These are phyloP conservation scores for Aspergillus baeticus DNA, from an alignment of 495 filamentous ascomycete genomes.

Conservation along the genomic window DNA sequence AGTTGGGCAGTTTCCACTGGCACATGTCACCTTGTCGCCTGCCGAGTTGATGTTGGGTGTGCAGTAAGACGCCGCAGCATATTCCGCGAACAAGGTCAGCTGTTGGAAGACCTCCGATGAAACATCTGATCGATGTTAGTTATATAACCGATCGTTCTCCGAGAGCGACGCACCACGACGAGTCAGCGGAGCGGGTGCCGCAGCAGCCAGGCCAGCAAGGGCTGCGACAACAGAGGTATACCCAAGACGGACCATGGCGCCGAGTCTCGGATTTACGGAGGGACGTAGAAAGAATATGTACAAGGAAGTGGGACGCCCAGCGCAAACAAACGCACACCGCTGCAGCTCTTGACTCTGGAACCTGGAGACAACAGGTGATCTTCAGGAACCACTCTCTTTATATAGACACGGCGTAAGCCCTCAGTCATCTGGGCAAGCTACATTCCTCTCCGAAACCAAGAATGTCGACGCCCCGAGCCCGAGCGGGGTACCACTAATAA, in stretches of 20 bases:
- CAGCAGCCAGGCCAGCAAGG: constrained; percentile 21
- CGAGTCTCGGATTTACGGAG: neutral
- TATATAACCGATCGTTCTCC: neutral
- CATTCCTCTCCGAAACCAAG: neutral
- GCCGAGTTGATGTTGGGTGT: constrained; percentile 46
- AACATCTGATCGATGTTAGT: constrained; percentile 26
- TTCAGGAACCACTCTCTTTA: constrained; percentile 5
- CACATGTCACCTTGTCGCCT: constrained; percentile 54
- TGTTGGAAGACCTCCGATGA: constrained; percentile 30
- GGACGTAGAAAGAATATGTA: neutral
- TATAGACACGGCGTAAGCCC: neutral
- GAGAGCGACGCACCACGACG: constrained; percentile 28
- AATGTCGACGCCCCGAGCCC: neutral
- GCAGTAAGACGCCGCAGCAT: constrained; percentile 70
- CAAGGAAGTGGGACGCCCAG: constrained; percentile 1
- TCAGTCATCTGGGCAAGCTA: neutral
- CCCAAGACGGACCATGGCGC: constrained; percentile 7
- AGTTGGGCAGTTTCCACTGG: constrained; percentile 54
- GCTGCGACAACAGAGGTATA: constrained; percentile 16
- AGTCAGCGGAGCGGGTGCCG: constrained; percentile 30
- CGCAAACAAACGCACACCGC: neutral
- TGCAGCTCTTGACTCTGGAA: neutral
- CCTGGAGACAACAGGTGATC: neutral
- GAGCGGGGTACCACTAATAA: neutral
- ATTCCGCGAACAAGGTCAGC: constrained; percentile 66